Base-by-base conservation (phyloP, 2,329 filamentous ascomycete species). In the Fusarium nodosum region DNA sequence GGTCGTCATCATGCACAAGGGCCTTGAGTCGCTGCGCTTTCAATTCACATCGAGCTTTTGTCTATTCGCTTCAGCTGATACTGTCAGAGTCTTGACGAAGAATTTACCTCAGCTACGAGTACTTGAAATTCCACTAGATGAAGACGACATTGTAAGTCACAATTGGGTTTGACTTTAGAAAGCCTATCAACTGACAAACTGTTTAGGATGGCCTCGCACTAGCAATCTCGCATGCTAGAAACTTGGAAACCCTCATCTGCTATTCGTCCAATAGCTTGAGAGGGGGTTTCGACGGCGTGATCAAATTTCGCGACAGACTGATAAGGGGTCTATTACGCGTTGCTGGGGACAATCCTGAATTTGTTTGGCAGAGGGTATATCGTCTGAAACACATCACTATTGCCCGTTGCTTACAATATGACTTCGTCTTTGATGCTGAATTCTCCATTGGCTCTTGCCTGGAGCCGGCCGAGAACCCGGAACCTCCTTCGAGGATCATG, bases 291-390 rank as follows among this genome's bases (percentile, higher is more conserved):
- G n/a, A 5, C 13, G 26, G 2, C 3, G 4, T 1, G 3, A 1
- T 31, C 4, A 20, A 0, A 0, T 3, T 39, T 0, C 12, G 16
- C 0, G 13, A 15, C 2, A 18, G 2, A 0, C 4, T 67, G 0
- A 3, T 55, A 0, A 5, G 10, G 3, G 28, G 33, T 0, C 48
- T 67, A 1, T 13, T 68, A 0, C 26, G 26, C 0, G 16, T 12
- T 13, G 44, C 26, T 3, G 5, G n/a, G 1, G 18, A n/a, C 6
- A 24, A 3, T 1, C 36, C 22, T 0, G 20, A 56, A 2, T 66
- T 66, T 11, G 5, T 39, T 6, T 66, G 64, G 64, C 56, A 44
- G n/a, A 7, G 42, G 4, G 9, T 28, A 0, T 67, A 30, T 2
- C 48, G 44, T 7, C 30, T 68, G 3, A 20, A 10, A 0, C 24